A percentile compares a stretch with the other conserved stretches of the same genome.
Conservation (phyloP, 192 early-diverging fungal species). For the Coemansia reversa region DNA sequence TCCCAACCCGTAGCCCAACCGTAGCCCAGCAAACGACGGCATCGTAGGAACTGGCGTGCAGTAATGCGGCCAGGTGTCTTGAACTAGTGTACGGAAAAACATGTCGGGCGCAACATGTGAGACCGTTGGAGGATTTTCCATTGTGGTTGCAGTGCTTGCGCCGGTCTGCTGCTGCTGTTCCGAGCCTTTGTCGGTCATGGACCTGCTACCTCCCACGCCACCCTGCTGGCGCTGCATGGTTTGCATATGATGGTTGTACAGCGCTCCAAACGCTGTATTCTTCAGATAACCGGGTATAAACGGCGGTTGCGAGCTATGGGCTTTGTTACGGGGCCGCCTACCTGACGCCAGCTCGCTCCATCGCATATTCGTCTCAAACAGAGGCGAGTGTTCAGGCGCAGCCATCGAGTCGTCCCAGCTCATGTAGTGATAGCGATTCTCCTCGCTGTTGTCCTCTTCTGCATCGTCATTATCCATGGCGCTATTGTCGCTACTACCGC, state of each 20-base stretch:
- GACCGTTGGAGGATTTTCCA: background rate
- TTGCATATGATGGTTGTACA: conserved; percentile 8
- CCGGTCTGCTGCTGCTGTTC: background rate
- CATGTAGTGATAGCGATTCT: background rate
- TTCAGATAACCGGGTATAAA: conserved; percentile 48
- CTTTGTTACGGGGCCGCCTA: conserved; percentile 10
- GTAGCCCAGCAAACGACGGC: conserved; percentile 33
- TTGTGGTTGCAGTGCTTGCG: background rate
- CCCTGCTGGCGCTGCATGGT: background rate
- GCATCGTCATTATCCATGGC: conserved; percentile 13
- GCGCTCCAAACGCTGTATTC: conserved; percentile 37
- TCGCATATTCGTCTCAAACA: conserved; percentile 3
- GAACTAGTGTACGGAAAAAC: conserved; percentile 47
- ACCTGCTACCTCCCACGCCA: background rate
- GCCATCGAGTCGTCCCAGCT: background rate
- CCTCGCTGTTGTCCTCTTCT: conserved; percentile 10
- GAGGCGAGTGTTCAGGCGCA: conserved; percentile 27
- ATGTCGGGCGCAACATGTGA: conserved; percentile 36
- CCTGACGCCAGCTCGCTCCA: background rate
- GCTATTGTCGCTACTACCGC: background rate
- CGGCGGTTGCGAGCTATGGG: background rate
- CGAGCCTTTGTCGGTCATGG: background rate
- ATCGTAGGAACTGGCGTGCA: conserved; percentile 40
- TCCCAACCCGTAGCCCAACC: conserved; percentile 36
- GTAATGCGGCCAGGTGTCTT: conserved; percentile 54